Conservation (phyloP, 768 basidiomycete species). For the Tylopilus vinaceipallidus region DNA sequence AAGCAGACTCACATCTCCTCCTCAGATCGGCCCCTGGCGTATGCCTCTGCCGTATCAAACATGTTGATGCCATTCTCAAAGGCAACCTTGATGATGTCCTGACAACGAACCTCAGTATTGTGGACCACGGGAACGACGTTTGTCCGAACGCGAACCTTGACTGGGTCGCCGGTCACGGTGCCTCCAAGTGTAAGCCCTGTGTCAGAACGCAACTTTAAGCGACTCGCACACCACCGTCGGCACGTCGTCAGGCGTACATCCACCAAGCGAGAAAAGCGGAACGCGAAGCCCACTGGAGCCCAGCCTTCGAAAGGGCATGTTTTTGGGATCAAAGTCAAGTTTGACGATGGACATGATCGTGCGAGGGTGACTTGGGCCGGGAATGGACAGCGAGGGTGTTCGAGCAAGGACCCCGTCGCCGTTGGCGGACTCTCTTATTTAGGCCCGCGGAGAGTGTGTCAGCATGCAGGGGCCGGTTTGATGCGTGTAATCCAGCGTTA, state of each 20-base stretch:
- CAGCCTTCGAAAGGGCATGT: conserved; percentile 9
- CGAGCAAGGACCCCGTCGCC: background rate
- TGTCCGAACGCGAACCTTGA: conserved; percentile 8
- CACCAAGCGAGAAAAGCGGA: conserved; percentile 8
- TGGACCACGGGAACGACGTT: background rate
- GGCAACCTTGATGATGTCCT: conserved; percentile 10
- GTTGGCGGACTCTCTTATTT: background rate
- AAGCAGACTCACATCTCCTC: conserved; percentile 1
- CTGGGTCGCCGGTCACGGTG: conserved; percentile 3
- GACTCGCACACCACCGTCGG: background rate
- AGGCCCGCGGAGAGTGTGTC: background rate
- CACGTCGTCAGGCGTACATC: conserved; percentile 1
- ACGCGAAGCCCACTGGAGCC: conserved; percentile 8
- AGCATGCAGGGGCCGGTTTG: background rate
- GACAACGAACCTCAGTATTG: background rate
- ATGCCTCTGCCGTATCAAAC: conserved; percentile 9
- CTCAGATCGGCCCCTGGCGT: conserved; percentile 6
- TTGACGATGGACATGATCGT: conserved; percentile 3
- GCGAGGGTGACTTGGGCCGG: background rate
- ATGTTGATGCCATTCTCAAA: conserved; percentile 12
- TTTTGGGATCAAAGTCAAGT: conserved; percentile 4
- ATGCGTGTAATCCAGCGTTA: too few relatives aligned
- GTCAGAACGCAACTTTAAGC: background rate
- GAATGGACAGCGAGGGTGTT: background rate
- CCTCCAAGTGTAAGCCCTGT: conserved; percentile 10